phyloP scores from a whole-genome alignment of 805 yeast species.

The Candida anglica region DNA sequence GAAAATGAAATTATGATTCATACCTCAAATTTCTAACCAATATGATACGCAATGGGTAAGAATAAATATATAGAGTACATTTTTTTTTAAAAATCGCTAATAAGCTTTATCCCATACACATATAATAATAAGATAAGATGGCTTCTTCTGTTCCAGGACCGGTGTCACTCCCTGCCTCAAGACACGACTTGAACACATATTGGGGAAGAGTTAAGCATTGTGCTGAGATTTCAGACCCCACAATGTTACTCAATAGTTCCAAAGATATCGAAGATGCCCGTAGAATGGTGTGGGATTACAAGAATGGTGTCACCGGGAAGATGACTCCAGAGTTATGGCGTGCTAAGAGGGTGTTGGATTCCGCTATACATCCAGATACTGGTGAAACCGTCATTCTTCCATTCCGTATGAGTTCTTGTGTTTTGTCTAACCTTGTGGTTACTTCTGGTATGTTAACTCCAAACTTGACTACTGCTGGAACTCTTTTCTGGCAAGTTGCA shows the following conservation, averaged over 20 bases:
- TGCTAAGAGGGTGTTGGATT: constrained; percentile 82
- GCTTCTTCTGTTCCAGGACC: constrained; percentile 88
- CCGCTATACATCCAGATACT: constrained; percentile 94
- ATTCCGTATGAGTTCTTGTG: constrained; percentile 96
- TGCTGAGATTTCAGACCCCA: constrained; percentile 88
- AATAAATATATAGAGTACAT: no score
- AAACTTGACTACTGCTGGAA: constrained; percentile 82
- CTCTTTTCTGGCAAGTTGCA: constrained; percentile 96
- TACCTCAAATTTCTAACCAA: no score
- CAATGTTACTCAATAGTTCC: constrained; percentile 74
- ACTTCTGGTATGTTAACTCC: constrained; percentile 99
- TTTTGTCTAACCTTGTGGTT: constrained; percentile 86
- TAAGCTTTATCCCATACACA: no score
- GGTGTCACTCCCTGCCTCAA: constrained; percentile 73
- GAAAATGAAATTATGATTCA: no score
- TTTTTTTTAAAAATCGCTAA: no score
- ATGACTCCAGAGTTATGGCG: constrained; percentile 86
- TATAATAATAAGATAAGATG: no score
- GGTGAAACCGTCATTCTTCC: constrained; percentile 92
- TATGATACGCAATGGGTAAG: no score
- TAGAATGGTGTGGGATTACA: constrained; percentile 62
- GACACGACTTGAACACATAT: constrained; percentile 75
- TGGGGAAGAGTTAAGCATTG: constrained; percentile 95
- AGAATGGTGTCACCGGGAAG: constrained; percentile 56
- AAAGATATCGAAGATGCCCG: constrained; percentile 63